phyloP scores from a whole-genome alignment of 1,284 basidiomycete species.

The Rhodotorula sp. region DNA sequence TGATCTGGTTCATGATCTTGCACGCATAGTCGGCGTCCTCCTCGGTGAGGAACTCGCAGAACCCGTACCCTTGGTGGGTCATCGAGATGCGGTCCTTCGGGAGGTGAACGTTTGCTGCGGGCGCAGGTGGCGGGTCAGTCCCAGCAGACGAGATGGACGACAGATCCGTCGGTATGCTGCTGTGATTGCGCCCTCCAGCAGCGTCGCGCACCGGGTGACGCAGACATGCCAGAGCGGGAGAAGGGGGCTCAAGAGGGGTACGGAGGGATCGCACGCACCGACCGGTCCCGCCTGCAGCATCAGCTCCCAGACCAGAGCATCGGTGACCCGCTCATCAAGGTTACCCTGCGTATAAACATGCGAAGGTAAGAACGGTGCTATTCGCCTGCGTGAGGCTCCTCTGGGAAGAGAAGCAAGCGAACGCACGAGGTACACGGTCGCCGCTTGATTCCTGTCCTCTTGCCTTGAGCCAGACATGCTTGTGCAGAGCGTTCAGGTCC shows the following conservation, averaged over 20 bases:
- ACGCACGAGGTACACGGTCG: slow-evolving; percentile 85
- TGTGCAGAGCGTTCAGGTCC: too few relatives aligned
- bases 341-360: slow-evolving; percentile 69
- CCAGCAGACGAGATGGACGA: too few relatives aligned
- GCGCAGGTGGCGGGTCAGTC: not conserved
- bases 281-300: slow-evolving; percentile 98
- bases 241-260: not conserved
- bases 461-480: slow-evolving; percentile 3
- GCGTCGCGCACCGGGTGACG: too few relatives aligned
- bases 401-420: not conserved
- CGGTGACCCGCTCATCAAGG: slow-evolving; percentile 89
- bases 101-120: slow-evolving; percentile 90
- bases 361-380: too few relatives aligned
- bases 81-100: slow-evolving; percentile 99
- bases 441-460: slow-evolving; percentile 61
- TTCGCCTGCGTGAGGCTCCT: not conserved
- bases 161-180: too few relatives aligned
- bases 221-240: not conserved
- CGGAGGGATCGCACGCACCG: slow-evolving; percentile 61
- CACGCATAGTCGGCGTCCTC: slow-evolving; percentile 98
- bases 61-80: slow-evolving; percentile 97
- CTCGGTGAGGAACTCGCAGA: slow-evolving; percentile 97
- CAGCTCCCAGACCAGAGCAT: slow-evolving; percentile 95
- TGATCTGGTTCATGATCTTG: slow-evolving; percentile 99
- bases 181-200: too few relatives aligned